phyloP scores from a whole-genome alignment of 2,329 filamentous ascomycete genomes.

The Alternaria hordeiaustralica region DNA sequence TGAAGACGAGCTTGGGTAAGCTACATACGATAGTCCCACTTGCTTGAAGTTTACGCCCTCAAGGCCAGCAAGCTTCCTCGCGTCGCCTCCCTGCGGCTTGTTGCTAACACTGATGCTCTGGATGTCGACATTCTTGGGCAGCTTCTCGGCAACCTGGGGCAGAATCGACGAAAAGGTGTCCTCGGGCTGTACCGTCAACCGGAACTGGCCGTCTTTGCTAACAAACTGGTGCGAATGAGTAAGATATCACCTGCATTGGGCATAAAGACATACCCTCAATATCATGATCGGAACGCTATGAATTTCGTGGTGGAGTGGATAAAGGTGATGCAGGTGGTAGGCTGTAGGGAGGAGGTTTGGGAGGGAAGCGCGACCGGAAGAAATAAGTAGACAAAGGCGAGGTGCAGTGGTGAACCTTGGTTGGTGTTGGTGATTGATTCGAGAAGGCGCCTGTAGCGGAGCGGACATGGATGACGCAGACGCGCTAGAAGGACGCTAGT shows the following conservation, averaged over 20 bases:
- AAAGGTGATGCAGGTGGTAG: neutral
- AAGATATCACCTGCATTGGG: neutral
- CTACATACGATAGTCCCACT: slow-evolving; percentile 63
- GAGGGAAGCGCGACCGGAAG: neutral
- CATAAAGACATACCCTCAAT: slow-evolving; percentile 54
- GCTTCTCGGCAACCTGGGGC: slow-evolving; percentile 63
- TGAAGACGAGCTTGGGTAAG: slow-evolving; percentile 8
- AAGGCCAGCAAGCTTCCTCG: slow-evolving; percentile 59
- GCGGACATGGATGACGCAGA: slow-evolving; percentile 8
- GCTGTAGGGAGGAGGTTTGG: neutral
- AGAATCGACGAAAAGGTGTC: slow-evolving; percentile 71
- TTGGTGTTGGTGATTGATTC: slow-evolving; percentile 18
- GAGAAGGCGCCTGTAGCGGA: neutral
- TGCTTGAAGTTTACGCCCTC: slow-evolving; percentile 62
- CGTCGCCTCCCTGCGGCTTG: slow-evolving; percentile 65
- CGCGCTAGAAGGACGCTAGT: slow-evolving; percentile 12
- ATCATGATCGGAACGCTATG: slow-evolving; percentile 64
- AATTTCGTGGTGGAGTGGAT: neutral
- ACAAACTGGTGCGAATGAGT: neutral
- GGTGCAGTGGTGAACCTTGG: slow-evolving; percentile 17
- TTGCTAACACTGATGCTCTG: slow-evolving; percentile 66
- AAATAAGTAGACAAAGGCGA: neutral
- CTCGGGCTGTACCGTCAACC: slow-evolving; percentile 76
- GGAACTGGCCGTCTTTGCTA: slow-evolving; percentile 75
- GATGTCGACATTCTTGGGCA: slow-evolving; percentile 63